Evolutionary conservation across 179 eudicot genomes (phyloP), one percentile per base, ranked within the genome.

Genomic region (Patellifolia procumbens): DNA sequence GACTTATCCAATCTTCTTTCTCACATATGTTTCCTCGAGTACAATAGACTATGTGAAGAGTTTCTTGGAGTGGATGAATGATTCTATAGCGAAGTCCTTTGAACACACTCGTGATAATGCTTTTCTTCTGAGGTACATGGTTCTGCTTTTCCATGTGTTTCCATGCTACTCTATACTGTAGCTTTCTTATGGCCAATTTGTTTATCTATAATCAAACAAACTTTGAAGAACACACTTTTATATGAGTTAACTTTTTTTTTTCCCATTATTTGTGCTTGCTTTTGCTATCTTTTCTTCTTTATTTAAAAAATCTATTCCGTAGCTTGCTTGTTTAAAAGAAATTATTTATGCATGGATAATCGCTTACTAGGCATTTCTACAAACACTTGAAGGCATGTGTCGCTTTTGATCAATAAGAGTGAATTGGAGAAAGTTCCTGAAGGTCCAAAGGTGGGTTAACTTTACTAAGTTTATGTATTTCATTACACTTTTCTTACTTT

Each of bases 61-160:
- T 83, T 95, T 95, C 67, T 92, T 95, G 74, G 99, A 95, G 76
- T 94, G 93, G 94, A 94, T 94, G 98, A 94, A 94, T 79, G 98
- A 94, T 73, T 85, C 97, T 77, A 88, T 94, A 76, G 98, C 97
- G 28, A 94, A 94, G 83, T 92, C 98, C 58, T 94, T 94, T 82
- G 98, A 94, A 81, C 91, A 92, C 82, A 88, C 93, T 49, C 93
- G 98, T 79, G 97, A 94, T 66, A 94, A 94, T 85, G 90, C 97
- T 67, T 94, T 94, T 87, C 92, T 91, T 76, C 76, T 94, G 77
- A 94, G 84, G 98, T 90, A 86, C 84, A 89, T 74, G 35, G 72
- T 48, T 49, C 31, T 75, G 15, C 17, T 73, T 59, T 22, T 34
- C 79, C 35, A 6, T 39, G n/a, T 17, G 0, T 32, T 32, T 29